Conservation (phyloP, 371 early-diverging fungal genomes). For the Mucor piriformis region DNA sequence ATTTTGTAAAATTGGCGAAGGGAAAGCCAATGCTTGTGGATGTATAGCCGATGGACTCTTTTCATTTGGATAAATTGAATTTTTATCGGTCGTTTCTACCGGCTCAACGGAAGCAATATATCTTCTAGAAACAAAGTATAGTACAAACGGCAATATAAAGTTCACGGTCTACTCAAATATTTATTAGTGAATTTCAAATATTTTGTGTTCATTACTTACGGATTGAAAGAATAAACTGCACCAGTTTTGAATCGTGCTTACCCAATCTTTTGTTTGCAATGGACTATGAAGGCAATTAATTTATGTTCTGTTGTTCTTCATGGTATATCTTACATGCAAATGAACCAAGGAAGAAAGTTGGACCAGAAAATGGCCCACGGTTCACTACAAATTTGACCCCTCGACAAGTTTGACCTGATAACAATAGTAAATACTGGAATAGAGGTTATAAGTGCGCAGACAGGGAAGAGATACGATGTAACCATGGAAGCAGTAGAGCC, state of each 20-base stretch:
- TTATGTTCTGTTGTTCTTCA: neutral
- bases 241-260: conserved; percentile 47
- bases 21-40: neutral
- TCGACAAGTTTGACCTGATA: conserved; percentile 69
- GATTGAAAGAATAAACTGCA: conserved; percentile 53
- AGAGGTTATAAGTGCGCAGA: conserved; percentile 72
- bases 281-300: conserved; percentile 18
- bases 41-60: neutral
- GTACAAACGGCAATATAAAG: conserved; percentile 74
- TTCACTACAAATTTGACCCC: conserved; percentile 54
- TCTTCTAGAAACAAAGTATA: conserved; percentile 68
- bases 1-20: conserved; percentile 11
- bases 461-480: conserved; percentile 69
- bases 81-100: neutral
- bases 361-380: conserved; percentile 59
- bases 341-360: conserved; percentile 68
- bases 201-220: conserved; percentile 23
- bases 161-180: conserved; percentile 69
- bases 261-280: conserved; percentile 44
- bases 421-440: conserved; percentile 82
- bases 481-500: conserved; percentile 55
- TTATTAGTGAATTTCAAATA: neutral
- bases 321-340: conserved; percentile 58
- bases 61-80: neutral
- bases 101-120: conserved; percentile 40